Base-by-base conservation (phyloP, 2,329 filamentous ascomycete species). In the Botrytis sinoallii region DNA sequence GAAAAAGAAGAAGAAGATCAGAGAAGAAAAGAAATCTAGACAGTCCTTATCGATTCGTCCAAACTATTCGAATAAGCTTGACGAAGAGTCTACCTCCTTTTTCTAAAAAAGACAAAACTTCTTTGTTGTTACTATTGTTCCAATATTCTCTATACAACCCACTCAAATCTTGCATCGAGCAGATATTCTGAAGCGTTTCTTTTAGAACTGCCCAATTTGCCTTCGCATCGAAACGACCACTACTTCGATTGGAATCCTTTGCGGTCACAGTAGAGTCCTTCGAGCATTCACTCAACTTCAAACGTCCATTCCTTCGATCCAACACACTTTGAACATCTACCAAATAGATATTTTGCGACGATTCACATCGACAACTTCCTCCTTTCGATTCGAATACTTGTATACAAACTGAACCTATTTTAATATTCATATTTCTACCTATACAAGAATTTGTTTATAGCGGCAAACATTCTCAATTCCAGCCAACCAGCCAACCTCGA, bases 91-190 rank as follows among this genome's bases (percentile, higher is more conserved):
- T 29, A 70, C 67, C 70, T 55, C 61, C 61, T 66, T 72, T 72
- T 72, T 66, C 22, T n/a, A 14, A 42, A 40, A 32, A 57, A 29
- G 57, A n/a, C 46, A 67, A 67, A 42, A 67, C 60, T 67, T 72
- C 70, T 72, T 72, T 72, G 70, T 72, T 72, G 70, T 72, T 72
- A 32, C 70, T 72, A 72, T 72, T 72, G 70, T 72, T 66, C 60
- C 38, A 63, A 70, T 70, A 44, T 70, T 25, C 38, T 29, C 38
- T 18, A 60, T n/a, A 20, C 48, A 70, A 46, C 22, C 40, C 55
- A 20, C 40, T 70, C 55, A 46, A 40, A 25, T 32, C 55, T 60
- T 46, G 38, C 67, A 70, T 60, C 55, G 22, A 46, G n/a, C 52
- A 61, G 55, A 57, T 68, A 18, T 68, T 38, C 20, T 35, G 42